These are phyloP conservation scores for Dalbergia oliveri DNA, from an alignment of 306 rosid species.

Conservation along the genomic window DNA sequence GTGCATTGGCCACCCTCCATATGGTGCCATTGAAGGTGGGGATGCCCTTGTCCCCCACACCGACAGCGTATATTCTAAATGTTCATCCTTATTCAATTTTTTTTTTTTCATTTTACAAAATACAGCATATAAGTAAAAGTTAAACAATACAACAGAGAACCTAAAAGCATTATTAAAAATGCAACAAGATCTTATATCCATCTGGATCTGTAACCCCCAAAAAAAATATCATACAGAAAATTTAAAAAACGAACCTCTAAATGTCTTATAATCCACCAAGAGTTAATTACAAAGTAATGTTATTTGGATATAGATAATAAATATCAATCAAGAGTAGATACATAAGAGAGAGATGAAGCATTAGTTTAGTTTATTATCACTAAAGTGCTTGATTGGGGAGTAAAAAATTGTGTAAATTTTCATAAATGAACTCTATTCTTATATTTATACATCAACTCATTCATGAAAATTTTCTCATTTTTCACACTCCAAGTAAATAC, in stretches of 20 bases:
- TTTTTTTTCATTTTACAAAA: constrained; percentile 28
- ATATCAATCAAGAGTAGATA: no score
- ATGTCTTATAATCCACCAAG: constrained; percentile 40
- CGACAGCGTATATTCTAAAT: constrained; percentile 36
- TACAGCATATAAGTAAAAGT: neutral
- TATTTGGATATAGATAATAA: no score
- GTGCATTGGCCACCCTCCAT: constrained; percentile 29
- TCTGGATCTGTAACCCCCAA: no score
- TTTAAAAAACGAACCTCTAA: constrained; percentile 9
- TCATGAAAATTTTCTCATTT: no score
- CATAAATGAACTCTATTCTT: no score
- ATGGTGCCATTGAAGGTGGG: neutral
- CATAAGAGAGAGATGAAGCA: no score
- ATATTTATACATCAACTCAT: no score
- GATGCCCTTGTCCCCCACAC: constrained; percentile 27
- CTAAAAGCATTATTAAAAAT: constrained; percentile 24
- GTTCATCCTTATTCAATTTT: constrained; percentile 25
- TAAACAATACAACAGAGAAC: constrained; percentile 10
- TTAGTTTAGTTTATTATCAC: no score
- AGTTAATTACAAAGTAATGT: no score
- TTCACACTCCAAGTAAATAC: no score
- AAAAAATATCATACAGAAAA: neutral
- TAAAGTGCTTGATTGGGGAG: no score
- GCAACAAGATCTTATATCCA: neutral
- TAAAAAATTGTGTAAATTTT: no score